Percentiles rank a stretch among this genome's conserved stretches.
phyloP scores from a whole-genome alignment of 352 stramenopile species.

The Thraustotheca clavata region DNA sequence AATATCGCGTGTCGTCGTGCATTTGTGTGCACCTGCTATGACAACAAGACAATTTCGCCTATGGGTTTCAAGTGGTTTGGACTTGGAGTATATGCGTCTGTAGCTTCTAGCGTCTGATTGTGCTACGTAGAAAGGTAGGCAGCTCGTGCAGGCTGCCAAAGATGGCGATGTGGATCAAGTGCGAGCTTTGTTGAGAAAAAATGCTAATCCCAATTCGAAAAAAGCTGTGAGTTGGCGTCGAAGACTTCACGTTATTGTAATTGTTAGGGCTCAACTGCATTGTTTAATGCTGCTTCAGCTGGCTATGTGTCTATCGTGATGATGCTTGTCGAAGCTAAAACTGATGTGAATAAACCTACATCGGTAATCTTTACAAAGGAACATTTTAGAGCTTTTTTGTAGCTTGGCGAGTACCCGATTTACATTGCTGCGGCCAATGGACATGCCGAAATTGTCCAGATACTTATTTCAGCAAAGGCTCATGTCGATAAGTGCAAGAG shows the following conservation, averaged over 20 bases:
- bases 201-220: neutral
- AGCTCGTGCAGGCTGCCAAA: conserved; percentile 1
- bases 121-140: neutral
- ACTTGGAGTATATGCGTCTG: neutral
- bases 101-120: neutral
- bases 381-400: neutral
- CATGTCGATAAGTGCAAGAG: neutral
- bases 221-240: neutral
- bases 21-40: neutral
- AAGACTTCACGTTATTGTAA: neutral
- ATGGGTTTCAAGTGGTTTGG: conserved; percentile 8
- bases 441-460: conserved; percentile 1
- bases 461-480: neutral
- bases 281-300: neutral
- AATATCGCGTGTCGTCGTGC: conserved; percentile 6
- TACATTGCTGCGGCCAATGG: conserved; percentile 6
- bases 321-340: neutral
- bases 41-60: neutral
- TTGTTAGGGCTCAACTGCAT: neutral
- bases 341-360: neutral
- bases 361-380: neutral
- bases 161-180: neutral
- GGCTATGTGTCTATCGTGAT: neutral
- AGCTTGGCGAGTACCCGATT: neutral
- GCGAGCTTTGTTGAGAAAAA: neutral